A percentile compares a stretch with the other conserved stretches of the same genome.
Evolutionary conservation across 2,329 filamentous ascomycete species (phyloP).

Genomic region (Lachnellula hyalina): DNA sequence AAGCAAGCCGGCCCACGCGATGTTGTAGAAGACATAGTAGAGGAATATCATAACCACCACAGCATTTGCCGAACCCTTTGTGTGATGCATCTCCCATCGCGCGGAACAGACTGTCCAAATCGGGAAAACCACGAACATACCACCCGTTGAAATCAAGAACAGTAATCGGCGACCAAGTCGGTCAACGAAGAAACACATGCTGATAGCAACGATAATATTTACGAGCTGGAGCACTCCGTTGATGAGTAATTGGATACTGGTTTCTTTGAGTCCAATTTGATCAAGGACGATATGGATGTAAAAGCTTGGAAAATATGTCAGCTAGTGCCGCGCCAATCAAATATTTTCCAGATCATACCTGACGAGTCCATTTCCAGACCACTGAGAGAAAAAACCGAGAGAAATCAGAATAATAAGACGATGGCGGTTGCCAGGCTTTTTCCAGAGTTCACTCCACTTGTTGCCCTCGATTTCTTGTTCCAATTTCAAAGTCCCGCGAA

Average conservation of each 20-base stretch:
- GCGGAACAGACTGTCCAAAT: slow-evolving; percentile 27
- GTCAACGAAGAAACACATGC: slow-evolving; percentile 29
- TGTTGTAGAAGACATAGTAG: slow-evolving; percentile 40
- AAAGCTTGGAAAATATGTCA: slow-evolving; percentile 23
- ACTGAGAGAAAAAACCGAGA: slow-evolving; percentile 52
- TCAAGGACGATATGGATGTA: slow-evolving; percentile 34
- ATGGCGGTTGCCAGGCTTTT: slow-evolving; percentile 49
- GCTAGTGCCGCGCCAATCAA: background rate
- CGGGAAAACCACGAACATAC: slow-evolving; percentile 29
- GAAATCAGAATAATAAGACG: slow-evolving; percentile 48
- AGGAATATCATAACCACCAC: slow-evolving; percentile 44
- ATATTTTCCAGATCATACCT: slow-evolving; percentile 3
- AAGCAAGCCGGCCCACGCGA: slow-evolving; percentile 26
- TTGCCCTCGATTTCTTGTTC: slow-evolving; percentile 42
- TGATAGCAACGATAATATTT: slow-evolving; percentile 21
- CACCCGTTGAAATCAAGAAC: slow-evolving; percentile 22
- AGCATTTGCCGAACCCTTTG: slow-evolving; percentile 18
- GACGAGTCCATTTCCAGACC: slow-evolving; percentile 49
- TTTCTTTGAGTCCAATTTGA: slow-evolving; percentile 34
- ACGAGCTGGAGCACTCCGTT: slow-evolving; percentile 28
- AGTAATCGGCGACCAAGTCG: slow-evolving; percentile 25
- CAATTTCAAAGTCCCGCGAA: slow-evolving; percentile 38
- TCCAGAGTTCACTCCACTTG: slow-evolving; percentile 42
- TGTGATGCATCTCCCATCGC: slow-evolving; percentile 12
- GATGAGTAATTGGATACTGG: slow-evolving; percentile 33